Base-by-base conservation (phyloP, 176 grass and related monocot genomes). In the Otatea glauca region DNA sequence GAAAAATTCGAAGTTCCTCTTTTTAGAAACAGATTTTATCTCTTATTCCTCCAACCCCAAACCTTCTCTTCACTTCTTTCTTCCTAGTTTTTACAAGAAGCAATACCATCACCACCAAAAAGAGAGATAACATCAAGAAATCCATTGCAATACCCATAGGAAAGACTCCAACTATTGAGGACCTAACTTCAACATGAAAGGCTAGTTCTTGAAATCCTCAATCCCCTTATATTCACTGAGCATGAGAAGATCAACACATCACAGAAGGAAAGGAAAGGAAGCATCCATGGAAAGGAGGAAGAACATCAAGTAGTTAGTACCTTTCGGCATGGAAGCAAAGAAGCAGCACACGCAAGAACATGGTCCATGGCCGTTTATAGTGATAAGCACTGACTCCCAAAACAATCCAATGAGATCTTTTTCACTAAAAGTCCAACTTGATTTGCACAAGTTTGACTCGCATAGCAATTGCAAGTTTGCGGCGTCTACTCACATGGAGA, bases 291-390 rank as follows among this genome's bases (percentile, higher is more conserved):
- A 53, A 62, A 64, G 24, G 48, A 72, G 41, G 65, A 58, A 42
- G 58, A 78, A 72, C 14, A 77, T 29, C 0, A 39, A 27, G 44
- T 14, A 50, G 34, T 5, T 5, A 64, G 17, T 65, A 87, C 89
- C 89, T 90, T 27, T 34, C 5, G 74, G 68, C 68, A 83, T 3
- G 60, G 44, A 72, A 68, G 13, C 42, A 68, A 24, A 54, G 89
- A 75, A 38, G 72, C 15, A 39, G 68, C 80, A 79, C 84, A 87
- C 45, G 48, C 18, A 7, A 87, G 42, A 83, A 50, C 14, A 68
- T 14, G 80, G 23, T 79, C 80, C 84, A 90, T 90, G 61, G 75
- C 35, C n/a, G 15, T 79, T 80, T 84, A 87, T 90, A 58, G 12
- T 38, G 38, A 11, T 20, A 78, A 74, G 29, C 25, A 21, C 68